Evolutionary conservation across 2,329 filamentous ascomycete species (phyloP).

Genomic region (Ustulina deusta): DNA sequence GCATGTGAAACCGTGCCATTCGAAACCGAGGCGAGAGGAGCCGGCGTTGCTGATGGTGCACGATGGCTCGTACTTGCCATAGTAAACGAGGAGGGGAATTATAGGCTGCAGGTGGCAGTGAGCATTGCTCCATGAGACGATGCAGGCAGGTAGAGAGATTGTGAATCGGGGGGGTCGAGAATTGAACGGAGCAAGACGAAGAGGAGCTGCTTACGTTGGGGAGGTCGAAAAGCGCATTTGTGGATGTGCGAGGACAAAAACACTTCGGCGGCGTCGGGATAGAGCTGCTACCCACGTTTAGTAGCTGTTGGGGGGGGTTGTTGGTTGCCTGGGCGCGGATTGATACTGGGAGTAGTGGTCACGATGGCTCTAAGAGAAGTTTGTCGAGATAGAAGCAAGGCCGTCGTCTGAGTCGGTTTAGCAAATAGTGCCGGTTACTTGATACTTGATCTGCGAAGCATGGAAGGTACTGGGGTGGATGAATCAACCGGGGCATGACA

Average conservation of each 20-base stretch:
- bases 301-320: conserved; percentile 12
- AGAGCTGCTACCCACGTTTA: conserved; percentile 20
- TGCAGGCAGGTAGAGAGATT: neutral
- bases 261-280: conserved; percentile 18
- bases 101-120: conserved; percentile 29
- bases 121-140: conserved; percentile 20
- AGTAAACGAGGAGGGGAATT: conserved; percentile 40
- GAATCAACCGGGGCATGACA: conserved; percentile 40
- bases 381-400: conserved; percentile 47
- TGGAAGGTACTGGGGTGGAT: conserved; percentile 30
- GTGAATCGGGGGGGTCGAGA: conserved; percentile 12
- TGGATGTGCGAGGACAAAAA: conserved; percentile 14
- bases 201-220: conserved; percentile 38
- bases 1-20: conserved; percentile 52
- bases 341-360: conserved; percentile 34
- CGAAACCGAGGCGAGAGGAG: conserved; percentile 49
- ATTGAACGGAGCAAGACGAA: conserved; percentile 16
- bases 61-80: conserved; percentile 56
- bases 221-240: conserved; percentile 39
- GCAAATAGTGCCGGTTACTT: conserved; percentile 44
- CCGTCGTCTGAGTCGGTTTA: conserved; percentile 44
- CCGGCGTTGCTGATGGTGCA: conserved; percentile 50
- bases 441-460: conserved; percentile 38
- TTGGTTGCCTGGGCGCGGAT: conserved; percentile 29
- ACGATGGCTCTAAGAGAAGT: conserved; percentile 48